Base-by-base conservation (phyloP, 2,329 filamentous ascomycete species). In the Cladophialophora exuberans region DNA sequence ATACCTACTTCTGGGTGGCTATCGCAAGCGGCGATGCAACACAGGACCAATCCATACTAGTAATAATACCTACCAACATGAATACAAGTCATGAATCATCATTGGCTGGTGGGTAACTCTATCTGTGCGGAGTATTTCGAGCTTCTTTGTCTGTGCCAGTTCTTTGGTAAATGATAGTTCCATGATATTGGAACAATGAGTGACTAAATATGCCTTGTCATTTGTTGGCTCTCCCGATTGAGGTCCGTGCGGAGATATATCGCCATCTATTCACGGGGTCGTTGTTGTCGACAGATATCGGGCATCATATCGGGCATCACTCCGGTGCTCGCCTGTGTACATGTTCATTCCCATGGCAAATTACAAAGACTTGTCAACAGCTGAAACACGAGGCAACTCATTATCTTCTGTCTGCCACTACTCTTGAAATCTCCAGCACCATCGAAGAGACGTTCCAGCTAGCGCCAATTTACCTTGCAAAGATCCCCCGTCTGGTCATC, bases 171-270 rank as follows among this genome's bases (percentile, higher is more conserved):
- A n/a, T n/a, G n/a, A n/a, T n/a, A n/a, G n/a, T n/a, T n/a, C n/a
- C n/a, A n/a, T n/a, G n/a, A n/a, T n/a, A n/a, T n/a, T n/a, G n/a
- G n/a, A n/a, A n/a, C n/a, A n/a, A 31, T 31, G 30, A 31, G 10
- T 9, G 30, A 31, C 30, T n/a, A n/a, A 10, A n/a, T 2, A 31
- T 31, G n/a, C 30, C 30, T 10, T 38, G 35, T 38, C 35, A 2
- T 13, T 49, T 60, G 30, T 49, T 60, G 5, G 53, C 46, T 36
- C 44, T 60, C 3, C 57, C 57, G 2, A 1, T 31, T 3, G 57
- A 60, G 36, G 35, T 60, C 22, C 53, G 57, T 9, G 11, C 46
- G 3, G 33, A 57, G 31, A 54, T 60, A 26, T 60, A 54, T 48
- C 33, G 26, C 6, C 41, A 51, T 31, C 43, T 60, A 7, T 60